Evolutionary conservation across 2,329 filamentous ascomycete genomes (phyloP).

Genomic region (Sporothrix brunneoviolacea): DNA sequence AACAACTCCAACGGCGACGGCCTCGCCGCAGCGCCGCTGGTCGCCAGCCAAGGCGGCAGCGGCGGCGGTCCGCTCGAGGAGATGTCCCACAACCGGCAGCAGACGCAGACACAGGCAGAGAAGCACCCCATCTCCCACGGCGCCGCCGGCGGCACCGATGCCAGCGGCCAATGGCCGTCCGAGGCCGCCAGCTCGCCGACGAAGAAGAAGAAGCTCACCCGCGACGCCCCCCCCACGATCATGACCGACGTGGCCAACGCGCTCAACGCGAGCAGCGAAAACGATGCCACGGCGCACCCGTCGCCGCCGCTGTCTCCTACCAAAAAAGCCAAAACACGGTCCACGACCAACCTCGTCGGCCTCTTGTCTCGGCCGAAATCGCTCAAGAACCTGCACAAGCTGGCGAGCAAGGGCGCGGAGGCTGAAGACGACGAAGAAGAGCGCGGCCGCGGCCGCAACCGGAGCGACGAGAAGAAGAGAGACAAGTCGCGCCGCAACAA

Average conservation of each 20-base stretch:
- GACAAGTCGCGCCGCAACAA: slow-evolving; percentile 19
- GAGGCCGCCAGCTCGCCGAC: neutral
- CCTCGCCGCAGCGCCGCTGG: slow-evolving; percentile 24
- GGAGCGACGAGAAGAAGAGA: slow-evolving; percentile 21
- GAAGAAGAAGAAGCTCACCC: slow-evolving; percentile 11
- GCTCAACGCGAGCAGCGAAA: neutral
- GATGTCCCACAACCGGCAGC: slow-evolving; percentile 48
- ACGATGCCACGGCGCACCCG: neutral
- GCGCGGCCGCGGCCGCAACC: slow-evolving; percentile 11
- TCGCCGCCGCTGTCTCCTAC: slow-evolving; percentile 35
- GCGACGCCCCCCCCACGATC: neutral
- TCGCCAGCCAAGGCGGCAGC: neutral
- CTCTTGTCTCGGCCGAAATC: slow-evolving; percentile 72
- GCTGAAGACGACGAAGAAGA: slow-evolving; percentile 22
- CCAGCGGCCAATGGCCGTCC: slow-evolving; percentile 11
- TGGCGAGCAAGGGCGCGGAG: slow-evolving; percentile 25
- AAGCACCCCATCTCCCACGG: slow-evolving; percentile 3
- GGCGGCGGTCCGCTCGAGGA: slow-evolving; percentile 37
- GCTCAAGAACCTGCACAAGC: slow-evolving; percentile 56
- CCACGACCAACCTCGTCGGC: slow-evolving; percentile 70
- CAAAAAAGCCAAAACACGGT: slow-evolving; percentile 74
- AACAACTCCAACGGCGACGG: slow-evolving; percentile 40
- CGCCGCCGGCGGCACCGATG: neutral
- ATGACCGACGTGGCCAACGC: neutral
- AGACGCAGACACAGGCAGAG: slow-evolving; percentile 16